A percentile compares a stretch with the other conserved stretches of the same genome.
Conservation (phyloP, 2,329 filamentous ascomycete genomes). For the Nemania sp. region DNA sequence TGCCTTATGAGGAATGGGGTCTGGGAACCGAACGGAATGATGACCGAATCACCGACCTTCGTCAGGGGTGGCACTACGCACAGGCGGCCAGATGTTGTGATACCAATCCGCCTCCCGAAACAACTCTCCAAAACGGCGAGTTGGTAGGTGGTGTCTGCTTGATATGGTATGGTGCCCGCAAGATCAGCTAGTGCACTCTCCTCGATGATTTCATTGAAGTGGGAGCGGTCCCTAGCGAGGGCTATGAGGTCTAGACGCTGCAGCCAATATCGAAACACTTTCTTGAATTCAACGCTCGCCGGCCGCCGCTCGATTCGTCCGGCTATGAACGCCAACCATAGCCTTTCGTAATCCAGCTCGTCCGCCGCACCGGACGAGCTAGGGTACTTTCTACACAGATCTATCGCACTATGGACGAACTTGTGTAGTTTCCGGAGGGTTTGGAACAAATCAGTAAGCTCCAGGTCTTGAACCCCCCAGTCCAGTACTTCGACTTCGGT, state of each 20-base stretch:
- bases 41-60: constrained; percentile 26
- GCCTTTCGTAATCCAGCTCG: constrained; percentile 6
- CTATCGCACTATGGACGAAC: constrained; percentile 26
- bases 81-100: constrained; percentile 25
- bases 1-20: constrained; percentile 31
- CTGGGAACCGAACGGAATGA: constrained; percentile 34
- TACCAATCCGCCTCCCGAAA: constrained; percentile 25
- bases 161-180: background rate
- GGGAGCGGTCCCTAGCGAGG: background rate
- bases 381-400: constrained; percentile 23
- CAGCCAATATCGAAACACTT: constrained; percentile 25
- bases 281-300: constrained; percentile 6
- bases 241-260: constrained; percentile 7
- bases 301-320: constrained; percentile 22
- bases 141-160: constrained; percentile 9
- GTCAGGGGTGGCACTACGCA: constrained; percentile 33
- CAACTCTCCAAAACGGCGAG: constrained; percentile 21
- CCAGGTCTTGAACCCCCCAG: constrained; percentile 20
- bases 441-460: constrained; percentile 16
- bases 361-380: background rate
- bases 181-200: background rate
- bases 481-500: constrained; percentile 16
- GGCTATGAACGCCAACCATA: constrained; percentile 21
- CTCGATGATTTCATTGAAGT: constrained; percentile 5
- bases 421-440: background rate